Percentiles rank a stretch among this genome's conserved stretches.
Conservation (phyloP, 306 rosid species). For the Cucurbita ficifolia region DNA sequence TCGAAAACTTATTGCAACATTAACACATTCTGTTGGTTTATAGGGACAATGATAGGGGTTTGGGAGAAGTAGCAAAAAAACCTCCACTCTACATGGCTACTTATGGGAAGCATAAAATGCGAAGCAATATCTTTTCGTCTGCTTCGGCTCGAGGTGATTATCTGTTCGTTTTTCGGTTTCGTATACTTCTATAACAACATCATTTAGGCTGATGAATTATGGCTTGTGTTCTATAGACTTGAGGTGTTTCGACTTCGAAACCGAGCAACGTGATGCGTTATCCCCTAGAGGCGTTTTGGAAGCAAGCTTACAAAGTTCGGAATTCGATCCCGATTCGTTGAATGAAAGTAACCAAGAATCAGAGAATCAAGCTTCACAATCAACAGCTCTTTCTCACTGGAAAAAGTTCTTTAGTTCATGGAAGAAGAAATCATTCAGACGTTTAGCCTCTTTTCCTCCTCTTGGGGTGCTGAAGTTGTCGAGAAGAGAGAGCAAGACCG, state of each 20-base stretch:
- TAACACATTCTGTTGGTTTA: not conserved
- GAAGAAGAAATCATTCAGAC: slow-evolving; percentile 27
- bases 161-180: not conserved
- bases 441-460: slow-evolving; percentile 34
- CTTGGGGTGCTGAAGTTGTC: slow-evolving; percentile 31
- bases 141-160: slow-evolving; percentile 35
- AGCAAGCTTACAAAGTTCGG: slow-evolving; percentile 21
- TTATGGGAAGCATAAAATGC: slow-evolving; percentile 8
- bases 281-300: slow-evolving; percentile 89
- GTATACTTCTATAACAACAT: not conserved
- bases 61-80: slow-evolving; percentile 6
- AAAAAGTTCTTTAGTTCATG: slow-evolving; percentile 29
- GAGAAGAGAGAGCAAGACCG: slow-evolving; percentile 35
- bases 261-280: slow-evolving; percentile 35
- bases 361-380: slow-evolving; percentile 10
- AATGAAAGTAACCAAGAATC: slow-evolving; percentile 11
- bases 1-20: not conserved
- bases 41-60: slow-evolving; percentile 17
- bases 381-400: slow-evolving; percentile 28
- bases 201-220: not conserved
- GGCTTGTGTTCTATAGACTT: slow-evolving; percentile 31
- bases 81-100: slow-evolving; percentile 1
- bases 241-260: slow-evolving; percentile 43
- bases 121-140: slow-evolving; percentile 12
- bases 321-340: slow-evolving; percentile 9